phyloP scores from a whole-genome alignment of 2,329 filamentous ascomycete genomes.

The Colletotrichum sp. region DNA sequence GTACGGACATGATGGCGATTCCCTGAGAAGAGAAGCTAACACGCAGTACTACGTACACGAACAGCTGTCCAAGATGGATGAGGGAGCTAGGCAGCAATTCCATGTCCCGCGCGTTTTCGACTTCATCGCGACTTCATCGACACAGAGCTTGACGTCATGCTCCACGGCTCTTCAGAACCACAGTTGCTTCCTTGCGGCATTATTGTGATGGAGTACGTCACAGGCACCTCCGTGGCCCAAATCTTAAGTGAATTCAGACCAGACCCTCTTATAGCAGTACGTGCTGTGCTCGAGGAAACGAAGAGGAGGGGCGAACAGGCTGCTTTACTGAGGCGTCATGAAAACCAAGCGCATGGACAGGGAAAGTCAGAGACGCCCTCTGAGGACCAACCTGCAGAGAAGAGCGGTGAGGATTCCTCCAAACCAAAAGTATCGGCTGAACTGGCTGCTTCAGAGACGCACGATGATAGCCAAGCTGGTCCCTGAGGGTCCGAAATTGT shows the following conservation, averaged over 20 bases:
- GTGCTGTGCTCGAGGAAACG: neutral
- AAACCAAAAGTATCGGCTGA: accelerated
- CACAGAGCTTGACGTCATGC: neutral
- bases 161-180: accelerated
- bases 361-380: neutral
- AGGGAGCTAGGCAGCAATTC: neutral
- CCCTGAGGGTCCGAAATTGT: neutral
- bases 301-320: neutral
- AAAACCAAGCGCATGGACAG: neutral
- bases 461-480: neutral
- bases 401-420: neutral
- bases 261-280: neutral
- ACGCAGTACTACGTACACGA: neutral
- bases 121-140: neutral
- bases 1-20: neutral
- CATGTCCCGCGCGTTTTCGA: neutral
- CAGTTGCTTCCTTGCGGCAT: neutral
- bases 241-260: neutral
- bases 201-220: neutral
- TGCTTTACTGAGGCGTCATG: accelerated
- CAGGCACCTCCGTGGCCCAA: neutral
- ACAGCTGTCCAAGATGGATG: neutral
- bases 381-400: neutral
- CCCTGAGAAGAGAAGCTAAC: neutral
- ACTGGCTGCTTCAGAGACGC: neutral